These are phyloP conservation scores for Inonotus hispidus DNA, from an alignment of 1,284 basidiomycete species.

Conservation along the genomic window DNA sequence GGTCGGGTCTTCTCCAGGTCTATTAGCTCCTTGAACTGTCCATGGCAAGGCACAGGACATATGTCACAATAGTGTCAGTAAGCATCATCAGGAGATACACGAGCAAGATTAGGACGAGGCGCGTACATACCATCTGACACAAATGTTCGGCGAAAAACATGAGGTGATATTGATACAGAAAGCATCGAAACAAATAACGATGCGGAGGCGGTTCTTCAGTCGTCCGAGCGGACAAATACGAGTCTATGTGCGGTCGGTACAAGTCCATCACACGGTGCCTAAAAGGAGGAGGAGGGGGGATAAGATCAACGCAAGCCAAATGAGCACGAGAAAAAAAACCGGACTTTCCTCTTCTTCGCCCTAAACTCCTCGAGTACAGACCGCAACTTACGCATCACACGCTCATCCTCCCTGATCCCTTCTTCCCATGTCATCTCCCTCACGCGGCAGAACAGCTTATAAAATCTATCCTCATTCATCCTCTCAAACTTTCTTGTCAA, in stretches of 20 bases:
- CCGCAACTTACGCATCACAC: not conserved
- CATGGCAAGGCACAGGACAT: not conserved
- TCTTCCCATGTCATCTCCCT: constrained; percentile 6
- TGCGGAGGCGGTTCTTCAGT: constrained; percentile 45
- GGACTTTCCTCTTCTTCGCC: constrained; percentile 1
- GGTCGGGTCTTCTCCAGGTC: constrained; percentile 50
- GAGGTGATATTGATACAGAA: constrained; percentile 71
- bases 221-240: constrained; percentile 31
- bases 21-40: constrained; percentile 49
- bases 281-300: constrained; percentile 23
- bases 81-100: not conserved
- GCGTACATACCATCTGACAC: constrained; percentile 24
- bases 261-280: constrained; percentile 67
- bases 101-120: constrained; percentile 33
- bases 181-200: constrained; percentile 61
- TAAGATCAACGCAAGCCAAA: not conserved
- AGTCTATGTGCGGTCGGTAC: constrained; percentile 58
- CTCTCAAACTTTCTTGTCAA: constrained; percentile 48
- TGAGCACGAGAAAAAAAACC: constrained; percentile 28
- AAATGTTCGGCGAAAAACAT: constrained; percentile 36
- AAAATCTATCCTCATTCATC: constrained; percentile 34
- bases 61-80: not conserved
- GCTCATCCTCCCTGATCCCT: constrained; percentile 8
- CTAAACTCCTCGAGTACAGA: constrained; percentile 7
- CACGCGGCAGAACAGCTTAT: constrained; percentile 62